Evolutionary conservation across 805 yeast species (phyloP), one percentile per base, ranked within the genome.

Genomic region (Metschnikowia lunata): DNA sequence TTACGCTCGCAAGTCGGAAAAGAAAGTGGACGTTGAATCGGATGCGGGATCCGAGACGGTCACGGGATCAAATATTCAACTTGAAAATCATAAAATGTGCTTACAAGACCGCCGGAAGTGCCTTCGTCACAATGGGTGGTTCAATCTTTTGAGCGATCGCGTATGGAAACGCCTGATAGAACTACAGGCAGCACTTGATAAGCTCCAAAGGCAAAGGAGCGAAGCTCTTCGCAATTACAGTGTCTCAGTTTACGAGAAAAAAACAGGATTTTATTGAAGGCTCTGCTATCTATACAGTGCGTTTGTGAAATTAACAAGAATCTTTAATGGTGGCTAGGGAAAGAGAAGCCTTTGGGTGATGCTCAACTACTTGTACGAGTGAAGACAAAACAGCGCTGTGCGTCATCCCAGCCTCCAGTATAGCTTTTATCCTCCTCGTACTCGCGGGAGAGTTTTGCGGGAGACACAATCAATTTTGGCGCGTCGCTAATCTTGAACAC

Each of bases 61-160:
- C 23, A 5, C 3, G 23, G 23, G 23, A 18, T 18, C 23, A 18
- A 18, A 18, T 3, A 18, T 6, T 34, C 18, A 30, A 23, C 7
- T 30, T 30, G 6, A 13, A 15, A 14, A 6, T 13, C 26, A 35
- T 34, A n/a, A 41, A 13, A 39, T 76, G 1, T 82, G 88, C 52
- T 55, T 79, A 7, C 58, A 65, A 8, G 86, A 82, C 39, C 75
- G 74, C 47, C 68, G 74, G 42, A 80, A 78, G 51, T 82, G 88
- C 57, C 56, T 57, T 3, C 72, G 75, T 37, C 88, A 82, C 50
- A 67, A 63, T 38, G 75, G 78, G 1, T 77, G 82, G 81, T 63
- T 64, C 58, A 64, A 61, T 42, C 58, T 71, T 36, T 45, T 62
- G 7, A 54, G 56, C 26, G 76, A 71, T 48, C 67, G 64, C 39